Base-by-base conservation (phyloP, 441 rosid genomes). In the Eruca vesicaria region DNA sequence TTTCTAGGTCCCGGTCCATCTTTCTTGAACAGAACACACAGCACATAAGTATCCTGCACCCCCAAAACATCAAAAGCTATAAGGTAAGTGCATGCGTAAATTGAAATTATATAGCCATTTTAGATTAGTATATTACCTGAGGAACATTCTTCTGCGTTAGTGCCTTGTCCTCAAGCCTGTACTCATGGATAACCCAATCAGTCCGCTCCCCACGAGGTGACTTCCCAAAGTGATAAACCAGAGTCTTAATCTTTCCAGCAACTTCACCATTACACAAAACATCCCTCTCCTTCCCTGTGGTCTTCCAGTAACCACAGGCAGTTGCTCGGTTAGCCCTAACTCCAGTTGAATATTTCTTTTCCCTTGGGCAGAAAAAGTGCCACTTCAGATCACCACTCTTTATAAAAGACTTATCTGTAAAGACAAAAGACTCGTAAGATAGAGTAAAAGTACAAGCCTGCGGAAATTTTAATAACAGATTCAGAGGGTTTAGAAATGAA, bases 181-280 rank as follows among this genome's bases (percentile, higher is more conserved):
- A 95, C 36, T 93, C 97, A 55, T 93, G 90, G 90, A 95, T 90
- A 9, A 95, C 89, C 98, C 96, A 93, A 69, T 95, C 87, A 0
- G 97, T 95, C 28, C 97, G 76, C 5, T 75, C 84, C 21, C 89
- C 89, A 11, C 74, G 69, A 12, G 90, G 89, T 0, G 89, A 85
- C 75, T 83, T 85, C 3, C 92, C 92, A 19, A 3, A 41, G 62
- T 95, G 90, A 59, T 87, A 95, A 78, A 95, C 78, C 75, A 95
- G 68, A 15, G 93, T 89, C 67, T 80, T 91, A 0, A 71, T 91
- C 89, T 67, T 89, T 4, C 98, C 99, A 11, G 82, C 89, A 29
- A 79, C 73, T 45, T 82, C 80, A 16, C 52, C 38, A 18, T 86
- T 79, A 72, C 86, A 69, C 0, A 21, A 20, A 69, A 95, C 89